These are phyloP conservation scores for Fusarium austroafricanum DNA, from an alignment of 2,329 filamentous ascomycete genomes.

Conservation along the genomic window DNA sequence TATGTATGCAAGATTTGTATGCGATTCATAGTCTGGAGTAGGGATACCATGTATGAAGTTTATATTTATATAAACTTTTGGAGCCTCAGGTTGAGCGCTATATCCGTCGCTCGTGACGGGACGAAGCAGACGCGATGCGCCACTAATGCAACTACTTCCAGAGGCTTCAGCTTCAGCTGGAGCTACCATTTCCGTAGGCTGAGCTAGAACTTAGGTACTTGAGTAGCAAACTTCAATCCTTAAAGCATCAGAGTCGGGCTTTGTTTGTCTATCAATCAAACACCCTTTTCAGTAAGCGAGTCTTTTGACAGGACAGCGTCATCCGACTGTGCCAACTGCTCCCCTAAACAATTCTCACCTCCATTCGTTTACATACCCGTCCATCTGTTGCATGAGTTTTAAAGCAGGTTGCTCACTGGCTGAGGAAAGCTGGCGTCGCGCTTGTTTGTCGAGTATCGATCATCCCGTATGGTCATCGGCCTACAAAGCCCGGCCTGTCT, in stretches of 20 bases:
- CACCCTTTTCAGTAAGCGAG: conserved; percentile 15
- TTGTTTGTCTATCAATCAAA: conserved; percentile 3
- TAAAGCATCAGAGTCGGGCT: conserved; percentile 6
- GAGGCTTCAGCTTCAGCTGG: conserved; percentile 19
- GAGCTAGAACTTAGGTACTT: conserved; percentile 11
- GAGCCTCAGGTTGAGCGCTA: conserved; percentile 4
- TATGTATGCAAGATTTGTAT: conserved; percentile 26
- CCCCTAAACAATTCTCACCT: conserved; percentile 17
- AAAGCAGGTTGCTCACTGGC: conserved; percentile 10
- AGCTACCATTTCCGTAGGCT: conserved; percentile 24
- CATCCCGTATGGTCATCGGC: conserved; percentile 38
- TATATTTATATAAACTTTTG: not conserved
- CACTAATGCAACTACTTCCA: conserved; percentile 32
- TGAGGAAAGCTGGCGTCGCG: conserved; percentile 28
- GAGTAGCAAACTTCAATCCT: not conserved
- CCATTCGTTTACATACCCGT: conserved; percentile 31
- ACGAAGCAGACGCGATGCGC: conserved; percentile 20
- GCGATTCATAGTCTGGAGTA: conserved; percentile 15
- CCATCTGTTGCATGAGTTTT: conserved; percentile 24
- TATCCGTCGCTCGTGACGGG: conserved; percentile 7
- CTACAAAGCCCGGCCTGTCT: conserved; percentile 40
- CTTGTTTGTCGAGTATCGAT: conserved; percentile 42
- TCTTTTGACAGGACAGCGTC: conserved; percentile 9
- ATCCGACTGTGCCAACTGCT: conserved; percentile 3
- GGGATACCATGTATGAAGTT: conserved; percentile 1